Conservation (phyloP, 192 early-diverging fungal species). For the Chytriomyces confervae region DNA sequence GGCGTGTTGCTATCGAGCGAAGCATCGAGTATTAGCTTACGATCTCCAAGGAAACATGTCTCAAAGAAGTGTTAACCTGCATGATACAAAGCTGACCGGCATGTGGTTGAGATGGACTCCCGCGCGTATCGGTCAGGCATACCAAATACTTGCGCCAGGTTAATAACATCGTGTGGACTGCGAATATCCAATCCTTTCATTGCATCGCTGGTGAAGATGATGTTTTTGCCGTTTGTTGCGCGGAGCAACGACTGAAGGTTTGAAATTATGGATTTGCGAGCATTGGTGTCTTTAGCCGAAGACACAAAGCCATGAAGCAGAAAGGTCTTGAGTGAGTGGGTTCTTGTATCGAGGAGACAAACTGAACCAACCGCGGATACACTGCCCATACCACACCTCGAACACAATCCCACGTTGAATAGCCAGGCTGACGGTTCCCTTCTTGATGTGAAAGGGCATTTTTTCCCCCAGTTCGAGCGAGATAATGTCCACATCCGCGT, state of each 20-base stretch:
- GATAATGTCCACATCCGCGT: constrained; percentile 81
- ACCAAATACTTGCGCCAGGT: constrained; percentile 57
- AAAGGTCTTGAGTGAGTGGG: not conserved
- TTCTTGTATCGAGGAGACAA: constrained; percentile 8
- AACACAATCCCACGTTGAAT: constrained; percentile 79
- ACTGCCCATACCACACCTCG: constrained; percentile 74
- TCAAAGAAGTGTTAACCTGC: constrained; percentile 1
- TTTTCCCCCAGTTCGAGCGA: constrained; percentile 71
- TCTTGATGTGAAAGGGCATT: constrained; percentile 72
- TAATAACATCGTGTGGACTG: constrained; percentile 78
- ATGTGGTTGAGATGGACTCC: not conserved
- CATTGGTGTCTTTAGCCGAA: constrained; percentile 55
- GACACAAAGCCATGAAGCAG: too few species aligned
- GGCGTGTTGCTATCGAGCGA: constrained; percentile 4
- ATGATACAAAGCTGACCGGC: constrained; percentile 25
- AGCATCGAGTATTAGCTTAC: not conserved
- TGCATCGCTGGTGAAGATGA: constrained; percentile 77
- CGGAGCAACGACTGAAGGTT: constrained; percentile 72
- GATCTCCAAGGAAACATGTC: not conserved
- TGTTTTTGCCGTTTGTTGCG: constrained; percentile 76
- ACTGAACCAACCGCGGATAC: constrained; percentile 59
- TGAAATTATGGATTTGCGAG: constrained; percentile 67
- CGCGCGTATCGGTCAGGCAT: constrained; percentile 24
- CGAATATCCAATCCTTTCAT: constrained; percentile 72
- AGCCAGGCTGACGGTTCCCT: constrained; percentile 68